Base-by-base conservation (phyloP, 176 grass and related monocot genomes). In the Oryza glumipatula region DNA sequence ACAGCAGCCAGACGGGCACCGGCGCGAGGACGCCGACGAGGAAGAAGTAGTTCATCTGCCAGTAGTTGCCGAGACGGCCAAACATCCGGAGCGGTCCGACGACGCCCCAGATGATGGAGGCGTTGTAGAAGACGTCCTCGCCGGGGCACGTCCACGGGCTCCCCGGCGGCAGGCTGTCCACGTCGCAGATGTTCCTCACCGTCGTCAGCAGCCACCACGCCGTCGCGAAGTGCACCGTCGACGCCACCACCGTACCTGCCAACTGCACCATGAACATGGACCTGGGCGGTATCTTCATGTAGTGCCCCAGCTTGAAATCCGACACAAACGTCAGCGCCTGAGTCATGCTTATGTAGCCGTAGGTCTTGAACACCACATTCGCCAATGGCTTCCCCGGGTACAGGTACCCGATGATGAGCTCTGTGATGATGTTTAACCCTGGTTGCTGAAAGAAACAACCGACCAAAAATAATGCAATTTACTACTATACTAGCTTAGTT, bases 231-330 rank as follows among this genome's bases (percentile, higher is more conserved):
- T 98, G 89, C 39, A 90, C 87, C 0, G 91, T 88, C 9, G 88
- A 88, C 12, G 93, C 93, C 8, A 95, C 58, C 6, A 94, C 12
- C 8, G 96, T 94, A 1, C 96, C 96, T 1, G 85, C 85, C 21
- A 95, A 73, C 89, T 94, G 76, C 68, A 38, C 23, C 64, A 83
- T 4, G 70, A 98, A 98, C 96, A 98, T 98, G 51, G 93, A 85
- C 2, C 83, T 75, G 0, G 96, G 93, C 44, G 96, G 93, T 51
- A 98, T 95, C 85, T 98, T 98, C 96, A 98, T 95, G 85, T 95
- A 98, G 80, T 95, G 93, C 0, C 96, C 93, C 30, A 98, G 74
- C 70, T 98, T 98, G 88, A 98, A 98, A 52, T 95, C 96, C 6
- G 21, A 6, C 23, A 98, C 83, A 80, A 98, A 98, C 35, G 78